Evolutionary conservation across 1,139 yeast species (phyloP), one percentile per base, ranked within the genome.

Genomic region (Yamadazyma dushanensis): DNA sequence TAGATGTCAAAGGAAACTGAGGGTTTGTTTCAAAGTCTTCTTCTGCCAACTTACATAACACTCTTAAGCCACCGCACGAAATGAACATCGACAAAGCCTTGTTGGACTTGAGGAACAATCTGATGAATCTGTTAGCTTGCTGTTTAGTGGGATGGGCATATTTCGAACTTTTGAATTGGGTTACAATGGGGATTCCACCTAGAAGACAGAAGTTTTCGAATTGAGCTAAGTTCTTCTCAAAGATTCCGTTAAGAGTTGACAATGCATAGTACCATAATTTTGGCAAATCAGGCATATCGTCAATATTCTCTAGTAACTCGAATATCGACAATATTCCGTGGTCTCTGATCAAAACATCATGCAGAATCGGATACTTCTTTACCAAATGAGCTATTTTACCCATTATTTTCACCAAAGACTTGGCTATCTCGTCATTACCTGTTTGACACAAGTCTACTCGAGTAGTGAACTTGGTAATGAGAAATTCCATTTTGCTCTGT

Each of bases 161-260:
- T 2, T 66, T 59, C 16, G 56, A 56, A 23, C 59, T 60, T 10
- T 74, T 55, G 42, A 76, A 70, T 35, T 66, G 68, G 1, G 76
- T 66, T 1, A 78, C 56, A 15, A 67, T 52, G 0, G 83, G 79
- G 15, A 80, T 69, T 0, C 85, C 85, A 3, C 84, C 84, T 31
- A 78, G 56, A 23, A 75, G 56, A 42, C 80, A 73, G 40, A 76
- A 73, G 47, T 66, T 75, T 40, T 76, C 81, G 43, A 75, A 62
- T 26, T 65, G 68, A 8, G 57, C 56, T 3, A 54, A 40, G 44
- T 65, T 59, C 11, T 50, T 51, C 20, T 56, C 66, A 38, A 76
- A 66, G 1, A 76, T 52, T 27, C 53, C 39, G 40, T 70, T 70
- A 29, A 77, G 53, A 3, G 71, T 61, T 8, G 71, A 59, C 13